Evolutionary conservation across 441 rosid genomes (phyloP).

Genomic region (Mallotus japonicus): DNA sequence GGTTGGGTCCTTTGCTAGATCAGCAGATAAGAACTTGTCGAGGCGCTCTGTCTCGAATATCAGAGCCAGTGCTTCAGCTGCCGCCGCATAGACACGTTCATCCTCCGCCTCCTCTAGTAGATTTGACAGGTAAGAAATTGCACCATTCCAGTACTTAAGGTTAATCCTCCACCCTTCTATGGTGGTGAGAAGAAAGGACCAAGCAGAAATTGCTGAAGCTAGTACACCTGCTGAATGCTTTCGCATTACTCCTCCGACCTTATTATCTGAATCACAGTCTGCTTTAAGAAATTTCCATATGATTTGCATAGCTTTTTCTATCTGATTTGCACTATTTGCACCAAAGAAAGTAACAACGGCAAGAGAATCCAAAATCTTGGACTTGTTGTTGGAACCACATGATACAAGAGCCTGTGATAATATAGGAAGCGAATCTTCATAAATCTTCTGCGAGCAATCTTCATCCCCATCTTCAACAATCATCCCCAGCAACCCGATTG

Average conservation of each 20-base stretch:
- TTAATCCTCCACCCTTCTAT: slow-evolving; percentile 14
- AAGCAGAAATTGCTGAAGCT: slow-evolving; percentile 20
- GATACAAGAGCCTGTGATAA: slow-evolving; percentile 5
- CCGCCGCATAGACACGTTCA: slow-evolving; percentile 6
- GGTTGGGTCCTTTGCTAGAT: not conserved
- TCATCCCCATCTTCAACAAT: not conserved
- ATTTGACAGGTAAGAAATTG: slow-evolving; percentile 13
- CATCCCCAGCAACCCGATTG: slow-evolving; percentile 16
- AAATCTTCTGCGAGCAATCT: slow-evolving; percentile 4
- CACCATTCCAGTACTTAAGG: slow-evolving; percentile 15
- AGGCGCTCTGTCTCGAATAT: slow-evolving; percentile 17
- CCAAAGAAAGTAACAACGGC: slow-evolving; percentile 15
- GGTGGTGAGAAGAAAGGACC: slow-evolving; percentile 27
- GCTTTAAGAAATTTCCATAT: slow-evolving; percentile 20
- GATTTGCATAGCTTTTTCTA: slow-evolving; percentile 11
- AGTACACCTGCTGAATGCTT: not conserved
- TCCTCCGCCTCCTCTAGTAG: not conserved
- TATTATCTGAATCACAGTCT: too few relatives aligned
- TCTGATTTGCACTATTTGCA: not conserved
- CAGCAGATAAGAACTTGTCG: not conserved
- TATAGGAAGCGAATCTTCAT: slow-evolving; percentile 7
- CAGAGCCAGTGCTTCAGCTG: slow-evolving; percentile 21
- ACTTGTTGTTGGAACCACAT: not conserved
- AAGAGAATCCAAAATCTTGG: slow-evolving; percentile 10
- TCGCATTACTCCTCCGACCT: too few relatives aligned